Evolutionary conservation across 2,329 filamentous ascomycete species (phyloP).

Genomic region (Leptographium procerum): DNA sequence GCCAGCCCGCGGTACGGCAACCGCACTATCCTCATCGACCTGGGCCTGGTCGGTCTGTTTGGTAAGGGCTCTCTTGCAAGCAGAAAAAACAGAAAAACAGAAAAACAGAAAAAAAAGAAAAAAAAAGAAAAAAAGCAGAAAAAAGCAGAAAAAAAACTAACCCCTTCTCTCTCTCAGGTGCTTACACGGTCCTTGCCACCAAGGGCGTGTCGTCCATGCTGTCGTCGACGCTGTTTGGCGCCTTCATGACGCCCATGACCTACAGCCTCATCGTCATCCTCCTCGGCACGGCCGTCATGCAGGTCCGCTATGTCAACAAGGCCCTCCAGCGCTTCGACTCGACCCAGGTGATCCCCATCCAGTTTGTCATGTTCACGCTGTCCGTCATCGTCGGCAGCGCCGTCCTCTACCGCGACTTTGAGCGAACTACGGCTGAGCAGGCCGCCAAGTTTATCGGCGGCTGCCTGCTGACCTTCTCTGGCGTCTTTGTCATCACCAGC

Average conservation of each 20-base stretch:
- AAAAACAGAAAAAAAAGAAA: too few species aligned
- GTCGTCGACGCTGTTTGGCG: slow-evolving; percentile 78
- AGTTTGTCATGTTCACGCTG: slow-evolving; percentile 93
- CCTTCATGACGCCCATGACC: slow-evolving; percentile 83
- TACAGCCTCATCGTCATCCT: slow-evolving; percentile 76
- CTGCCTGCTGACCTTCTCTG: slow-evolving; percentile 84
- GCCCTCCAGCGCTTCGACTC: slow-evolving; percentile 86
- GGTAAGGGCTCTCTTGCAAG: slow-evolving; percentile 24
- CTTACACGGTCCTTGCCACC: slow-evolving; percentile 92
- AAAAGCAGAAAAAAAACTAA: too few species aligned
- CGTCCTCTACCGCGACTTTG: slow-evolving; percentile 88
- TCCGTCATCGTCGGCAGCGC: slow-evolving; percentile 93
- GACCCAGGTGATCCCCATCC: slow-evolving; percentile 93
- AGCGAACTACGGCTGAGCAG: slow-evolving; percentile 62
- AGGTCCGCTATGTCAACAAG: slow-evolving; percentile 92
- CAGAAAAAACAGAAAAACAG: too few species aligned
- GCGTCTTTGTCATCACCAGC: slow-evolving; percentile 94
- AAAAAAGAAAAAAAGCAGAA: too few species aligned
- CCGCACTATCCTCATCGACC: slow-evolving; percentile 77
- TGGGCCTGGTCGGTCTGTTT: slow-evolving; percentile 87
- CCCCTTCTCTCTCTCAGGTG: slow-evolving; percentile 32
- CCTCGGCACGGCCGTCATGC: slow-evolving; percentile 78
- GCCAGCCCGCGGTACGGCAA: slow-evolving; percentile 75
- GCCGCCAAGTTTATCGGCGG: slow-evolving; percentile 80
- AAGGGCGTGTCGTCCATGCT: slow-evolving; percentile 94